Base-by-base conservation (phyloP, 2,329 filamentous ascomycete genomes). In the Xylariaceae sp. region DNA sequence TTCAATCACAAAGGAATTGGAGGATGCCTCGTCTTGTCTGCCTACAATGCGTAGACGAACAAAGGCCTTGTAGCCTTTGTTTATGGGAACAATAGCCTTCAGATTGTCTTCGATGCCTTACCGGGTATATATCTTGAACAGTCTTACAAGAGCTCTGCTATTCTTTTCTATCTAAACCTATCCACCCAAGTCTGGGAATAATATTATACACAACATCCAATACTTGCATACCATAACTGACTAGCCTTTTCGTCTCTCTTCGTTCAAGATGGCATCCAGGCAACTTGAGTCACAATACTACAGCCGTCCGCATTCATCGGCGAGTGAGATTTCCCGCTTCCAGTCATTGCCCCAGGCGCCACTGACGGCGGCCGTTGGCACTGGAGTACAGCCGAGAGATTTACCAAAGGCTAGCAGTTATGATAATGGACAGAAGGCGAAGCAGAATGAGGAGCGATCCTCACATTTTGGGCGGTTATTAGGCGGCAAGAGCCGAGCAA, bases 111-210 rank as follows among this genome's bases (percentile, higher is more conserved):
- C 6, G 33, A 36, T 6, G 5, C 12, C 16, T 6, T 36, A 6
- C n/a, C 8, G 17, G 3, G 11, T 48, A 59, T 56, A 55, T 37
- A 39, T 12, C 8, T 47, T 23, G 23, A 37, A 17, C 12, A n/a
- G 23, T 23, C n/a, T 34, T 4, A 21, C 17, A 28, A 5, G 21
- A 8, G 14, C 23, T 17, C 24, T 4, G 14, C 12, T 12, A 19
- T 19, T 2, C 24, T 16, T 34, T 45, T 19, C 12, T 12, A 7
- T 12, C 11, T 3, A 45, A 9, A 43, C 14, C n/a, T 3, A 21
- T 26, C 31, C 16, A 36, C 23, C 24, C n/a, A 33, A 19, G 24
- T 11, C 47, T 37, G 7, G 12, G 14, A 44, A 52, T 6, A 5
- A 14, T 5, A 11, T 28, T 8, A 12, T 21, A 31, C 26, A 41